phyloP scores from a whole-genome alignment of 345 rosid species.

The Heritiera littoralis region DNA sequence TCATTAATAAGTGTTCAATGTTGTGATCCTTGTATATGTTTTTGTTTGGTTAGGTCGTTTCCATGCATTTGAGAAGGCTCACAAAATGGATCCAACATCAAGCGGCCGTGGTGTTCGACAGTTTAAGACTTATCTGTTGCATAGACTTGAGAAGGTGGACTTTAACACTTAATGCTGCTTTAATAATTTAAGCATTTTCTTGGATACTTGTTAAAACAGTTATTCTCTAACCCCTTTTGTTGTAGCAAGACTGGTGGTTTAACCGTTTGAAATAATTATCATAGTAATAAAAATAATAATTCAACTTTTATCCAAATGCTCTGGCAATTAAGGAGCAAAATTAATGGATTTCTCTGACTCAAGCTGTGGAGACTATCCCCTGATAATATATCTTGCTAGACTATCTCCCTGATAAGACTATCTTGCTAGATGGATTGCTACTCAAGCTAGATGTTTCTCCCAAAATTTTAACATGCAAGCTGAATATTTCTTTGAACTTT shows the following conservation, averaged over 20 bases:
- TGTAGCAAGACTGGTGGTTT: background rate
- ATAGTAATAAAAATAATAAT: background rate
- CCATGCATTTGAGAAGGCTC: conserved; percentile 90
- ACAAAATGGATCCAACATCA: conserved; percentile 61
- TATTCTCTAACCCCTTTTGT: background rate
- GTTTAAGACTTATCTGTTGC: conserved; percentile 85
- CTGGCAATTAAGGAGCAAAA: background rate
- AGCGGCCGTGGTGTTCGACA: conserved; percentile 89
- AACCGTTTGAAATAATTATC: no score
- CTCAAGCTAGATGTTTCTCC: background rate
- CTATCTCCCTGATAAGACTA: no score
- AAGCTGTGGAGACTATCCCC: background rate
- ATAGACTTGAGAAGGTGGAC: conserved; percentile 75
- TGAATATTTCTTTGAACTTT: background rate
- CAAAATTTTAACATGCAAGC: no score
- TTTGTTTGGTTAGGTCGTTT: conserved; percentile 68
- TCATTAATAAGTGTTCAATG: background rate
- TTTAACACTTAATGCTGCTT: background rate
- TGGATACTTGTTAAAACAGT: background rate
- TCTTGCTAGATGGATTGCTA: no score
- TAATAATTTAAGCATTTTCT: background rate
- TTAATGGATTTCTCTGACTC: no score
- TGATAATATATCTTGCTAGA: background rate
- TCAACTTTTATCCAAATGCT: background rate
- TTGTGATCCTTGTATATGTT: conserved; percentile 7